Evolutionary conservation across 2,329 filamentous ascomycete genomes (phyloP).

Genomic region (Cercospora berteroae): DNA sequence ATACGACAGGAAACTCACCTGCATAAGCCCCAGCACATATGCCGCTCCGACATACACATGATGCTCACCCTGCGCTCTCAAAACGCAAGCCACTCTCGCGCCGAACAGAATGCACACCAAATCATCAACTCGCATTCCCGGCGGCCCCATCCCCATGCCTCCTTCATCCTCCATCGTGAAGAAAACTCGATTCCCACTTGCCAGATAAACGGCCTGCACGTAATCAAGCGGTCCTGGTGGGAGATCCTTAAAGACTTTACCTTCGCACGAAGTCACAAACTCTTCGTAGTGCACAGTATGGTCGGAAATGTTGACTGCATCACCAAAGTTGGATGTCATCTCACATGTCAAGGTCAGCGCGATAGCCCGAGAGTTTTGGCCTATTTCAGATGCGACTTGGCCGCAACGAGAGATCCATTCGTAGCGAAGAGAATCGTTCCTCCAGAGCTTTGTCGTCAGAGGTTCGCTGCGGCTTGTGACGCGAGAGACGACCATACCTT

Average conservation of each 20-base stretch:
- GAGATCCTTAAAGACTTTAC: not conserved
- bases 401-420: not conserved
- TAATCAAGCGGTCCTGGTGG: not conserved
- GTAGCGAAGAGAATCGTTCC: not conserved
- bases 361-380: not conserved
- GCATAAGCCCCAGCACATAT: conserved; percentile 12
- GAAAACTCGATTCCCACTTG: not conserved
- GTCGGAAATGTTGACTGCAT: not conserved
- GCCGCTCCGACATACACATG: conserved; percentile 1
- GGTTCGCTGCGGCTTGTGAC: not conserved
- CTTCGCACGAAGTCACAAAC: not conserved
- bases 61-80: not conserved
- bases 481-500: not conserved
- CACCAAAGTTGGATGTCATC: not conserved
- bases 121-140: not conserved
- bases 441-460: not conserved
- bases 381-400: not conserved
- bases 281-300: not conserved
- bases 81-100: not conserved
- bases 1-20: not conserved
- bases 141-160: not conserved
- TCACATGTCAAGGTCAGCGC: conserved; percentile 4
- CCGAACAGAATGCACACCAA: not conserved
- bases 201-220: not conserved
- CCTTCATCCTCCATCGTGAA: conserved; percentile 1